Percentiles rank a stretch among this genome's conserved stretches.
Evolutionary conservation across 2,329 filamentous ascomycete genomes (phyloP).

Genomic region (Botrytis fabae): DNA sequence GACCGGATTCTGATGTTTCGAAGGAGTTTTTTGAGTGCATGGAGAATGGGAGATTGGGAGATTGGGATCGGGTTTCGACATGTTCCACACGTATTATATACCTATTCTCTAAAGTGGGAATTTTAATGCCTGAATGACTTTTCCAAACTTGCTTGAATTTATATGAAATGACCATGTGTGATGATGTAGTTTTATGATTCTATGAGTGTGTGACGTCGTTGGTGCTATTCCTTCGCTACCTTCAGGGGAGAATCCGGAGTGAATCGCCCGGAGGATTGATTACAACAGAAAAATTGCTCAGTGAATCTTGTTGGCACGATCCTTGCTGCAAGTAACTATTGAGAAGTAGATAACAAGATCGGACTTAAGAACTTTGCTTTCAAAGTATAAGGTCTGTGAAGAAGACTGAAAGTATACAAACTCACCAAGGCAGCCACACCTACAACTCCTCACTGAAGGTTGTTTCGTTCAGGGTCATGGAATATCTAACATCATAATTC

Average conservation of each 20-base stretch:
- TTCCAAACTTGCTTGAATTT: neutral
- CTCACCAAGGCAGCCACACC: neutral
- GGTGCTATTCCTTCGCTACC: neutral
- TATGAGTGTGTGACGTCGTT: neutral
- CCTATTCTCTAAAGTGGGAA: conserved; percentile 19
- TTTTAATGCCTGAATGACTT: conserved; percentile 21
- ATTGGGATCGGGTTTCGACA: conserved; percentile 16
- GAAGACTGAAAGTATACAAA: neutral
- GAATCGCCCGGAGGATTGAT: neutral
- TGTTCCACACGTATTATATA: conserved; percentile 21
- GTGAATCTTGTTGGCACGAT: neutral
- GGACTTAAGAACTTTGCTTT: neutral
- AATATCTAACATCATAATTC: neutral
- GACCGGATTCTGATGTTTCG: conserved; percentile 13
- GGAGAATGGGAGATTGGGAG: conserved; percentile 13
- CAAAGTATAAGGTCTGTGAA: accelerated
- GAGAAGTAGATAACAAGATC: neutral
- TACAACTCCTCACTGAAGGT: neutral
- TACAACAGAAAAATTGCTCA: neutral
- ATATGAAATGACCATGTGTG: neutral
- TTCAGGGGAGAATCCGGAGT: neutral
- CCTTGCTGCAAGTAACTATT: neutral
- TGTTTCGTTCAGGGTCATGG: neutral
- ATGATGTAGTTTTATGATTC: conserved; percentile 4
- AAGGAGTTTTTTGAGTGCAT: conserved; percentile 18